A percentile compares a stretch with the other conserved stretches of the same genome.
phyloP scores from a whole-genome alignment of 805 yeast genomes.

The Saturnispora mendoncae region DNA sequence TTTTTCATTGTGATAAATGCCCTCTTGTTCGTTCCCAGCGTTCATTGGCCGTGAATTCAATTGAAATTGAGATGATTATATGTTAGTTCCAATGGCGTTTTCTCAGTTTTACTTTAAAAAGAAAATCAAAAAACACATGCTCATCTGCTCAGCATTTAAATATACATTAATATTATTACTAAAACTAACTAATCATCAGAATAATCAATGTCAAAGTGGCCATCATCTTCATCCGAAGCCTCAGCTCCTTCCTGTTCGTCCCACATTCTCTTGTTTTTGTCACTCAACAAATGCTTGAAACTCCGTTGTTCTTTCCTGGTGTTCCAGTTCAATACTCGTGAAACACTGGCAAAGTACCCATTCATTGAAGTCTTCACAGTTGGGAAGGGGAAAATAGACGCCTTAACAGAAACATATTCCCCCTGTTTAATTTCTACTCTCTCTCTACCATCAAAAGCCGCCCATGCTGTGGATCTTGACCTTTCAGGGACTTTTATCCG shows the following conservation, averaged over 20 bases:
- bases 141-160: slow-evolving; percentile 9
- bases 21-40: too few relatives aligned
- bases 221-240: slow-evolving; percentile 12
- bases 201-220: slow-evolving; percentile 29
- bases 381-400: slow-evolving; percentile 90
- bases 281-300: slow-evolving; percentile 52
- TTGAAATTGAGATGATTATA: too few relatives aligned
- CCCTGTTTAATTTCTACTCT: slow-evolving; percentile 76
- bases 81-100: too few relatives aligned
- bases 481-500: slow-evolving; percentile 70
- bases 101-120: too few relatives aligned
- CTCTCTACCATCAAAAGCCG: slow-evolving; percentile 89
- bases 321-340: slow-evolving; percentile 89
- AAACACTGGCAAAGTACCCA: slow-evolving; percentile 76
- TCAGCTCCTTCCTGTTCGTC: slow-evolving; percentile 11
- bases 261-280: slow-evolving; percentile 37
- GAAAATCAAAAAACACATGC: too few relatives aligned
- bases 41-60: too few relatives aligned
- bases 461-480: slow-evolving; percentile 91
- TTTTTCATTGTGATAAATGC: too few relatives aligned
- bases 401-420: slow-evolving; percentile 75
- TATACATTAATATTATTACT: background rate
- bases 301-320: slow-evolving; percentile 83
- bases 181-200: slow-evolving; percentile 16
- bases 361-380: slow-evolving; percentile 69